These are phyloP conservation scores for Ophiocordyceps camponoti-rufipedis DNA, from an alignment of 2,329 filamentous ascomycete species.

Conservation along the genomic window DNA sequence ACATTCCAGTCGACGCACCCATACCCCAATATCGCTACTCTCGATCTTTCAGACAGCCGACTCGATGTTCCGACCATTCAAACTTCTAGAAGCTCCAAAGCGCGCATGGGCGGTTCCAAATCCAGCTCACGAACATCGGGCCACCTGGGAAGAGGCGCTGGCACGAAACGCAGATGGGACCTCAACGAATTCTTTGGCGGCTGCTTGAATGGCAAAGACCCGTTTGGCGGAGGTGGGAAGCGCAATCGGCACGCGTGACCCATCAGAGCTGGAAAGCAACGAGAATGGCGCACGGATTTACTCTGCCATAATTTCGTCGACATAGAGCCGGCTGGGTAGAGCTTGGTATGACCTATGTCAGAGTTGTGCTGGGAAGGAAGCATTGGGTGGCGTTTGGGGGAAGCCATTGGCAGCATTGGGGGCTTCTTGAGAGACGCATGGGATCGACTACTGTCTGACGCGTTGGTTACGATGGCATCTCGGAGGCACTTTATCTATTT, in stretches of 20 bases:
- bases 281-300: neutral
- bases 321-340: neutral
- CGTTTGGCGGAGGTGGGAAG: constrained; percentile 30
- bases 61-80: constrained; percentile 17
- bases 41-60: constrained; percentile 36
- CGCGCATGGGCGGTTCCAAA: constrained; percentile 10
- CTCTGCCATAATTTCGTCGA: neutral
- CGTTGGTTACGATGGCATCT: neutral
- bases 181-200: constrained; percentile 61
- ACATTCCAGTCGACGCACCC: constrained; percentile 49
- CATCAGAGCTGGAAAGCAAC: neutral
- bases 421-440: neutral
- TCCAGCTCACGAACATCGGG: constrained; percentile 10
- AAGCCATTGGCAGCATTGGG: neutral
- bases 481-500: neutral
- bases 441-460: neutral
- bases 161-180: constrained; percentile 55
- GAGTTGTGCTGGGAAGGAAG: neutral
- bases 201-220: constrained; percentile 44
- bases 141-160: constrained; percentile 43
- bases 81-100: constrained; percentile 10
- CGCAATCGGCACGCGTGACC: constrained; percentile 27
- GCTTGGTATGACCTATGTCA: neutral
- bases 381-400: neutral
- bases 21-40: constrained; percentile 42